phyloP scores from a whole-genome alignment of 1,139 yeast species.

The Pichia sp. region DNA sequence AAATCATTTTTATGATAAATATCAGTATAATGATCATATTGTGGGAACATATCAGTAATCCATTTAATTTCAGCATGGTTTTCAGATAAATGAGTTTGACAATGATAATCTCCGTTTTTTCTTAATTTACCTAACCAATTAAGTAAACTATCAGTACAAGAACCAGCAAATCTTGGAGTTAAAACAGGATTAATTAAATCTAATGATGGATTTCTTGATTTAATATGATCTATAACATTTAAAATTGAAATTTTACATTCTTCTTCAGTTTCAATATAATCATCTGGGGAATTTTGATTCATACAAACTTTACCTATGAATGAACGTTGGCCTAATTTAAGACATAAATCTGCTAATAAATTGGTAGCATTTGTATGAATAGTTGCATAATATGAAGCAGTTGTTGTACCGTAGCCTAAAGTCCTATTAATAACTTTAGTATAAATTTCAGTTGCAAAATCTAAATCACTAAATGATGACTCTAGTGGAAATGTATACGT shows the following conservation, averaged over 20 bases:
- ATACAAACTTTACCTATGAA: constrained; percentile 94
- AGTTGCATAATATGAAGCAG: constrained; percentile 88
- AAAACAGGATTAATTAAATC: constrained; percentile 58
- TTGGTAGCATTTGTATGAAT: constrained; percentile 73
- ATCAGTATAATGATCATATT: constrained; percentile 59
- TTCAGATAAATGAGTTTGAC: constrained; percentile 89
- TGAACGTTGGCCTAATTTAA: constrained; percentile 73
- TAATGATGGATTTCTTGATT: constrained; percentile 42
- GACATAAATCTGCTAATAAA: constrained; percentile 65
- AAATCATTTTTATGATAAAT: constrained; percentile 66
- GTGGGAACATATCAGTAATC: constrained; percentile 73
- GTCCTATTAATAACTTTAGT: constrained; percentile 60
- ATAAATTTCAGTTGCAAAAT: constrained; percentile 57
- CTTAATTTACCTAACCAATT: constrained; percentile 59
- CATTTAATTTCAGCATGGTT: constrained; percentile 67
- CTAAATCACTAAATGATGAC: constrained; percentile 44
- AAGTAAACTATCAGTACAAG: constrained; percentile 64
- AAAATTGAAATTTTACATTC: constrained; percentile 55
- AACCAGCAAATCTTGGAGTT: constrained; percentile 94
- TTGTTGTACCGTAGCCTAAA: constrained; percentile 75
- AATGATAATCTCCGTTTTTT: constrained; percentile 44
- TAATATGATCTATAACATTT: constrained; percentile 52
- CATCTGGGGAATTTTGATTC: constrained; percentile 68
- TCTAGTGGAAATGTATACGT: constrained; percentile 88
- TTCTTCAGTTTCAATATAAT: constrained; percentile 54